A percentile compares a stretch with the other conserved stretches of the same genome.
phyloP scores from a whole-genome alignment of 306 rosid species.

The Cyamopsis tetragonoloba region DNA sequence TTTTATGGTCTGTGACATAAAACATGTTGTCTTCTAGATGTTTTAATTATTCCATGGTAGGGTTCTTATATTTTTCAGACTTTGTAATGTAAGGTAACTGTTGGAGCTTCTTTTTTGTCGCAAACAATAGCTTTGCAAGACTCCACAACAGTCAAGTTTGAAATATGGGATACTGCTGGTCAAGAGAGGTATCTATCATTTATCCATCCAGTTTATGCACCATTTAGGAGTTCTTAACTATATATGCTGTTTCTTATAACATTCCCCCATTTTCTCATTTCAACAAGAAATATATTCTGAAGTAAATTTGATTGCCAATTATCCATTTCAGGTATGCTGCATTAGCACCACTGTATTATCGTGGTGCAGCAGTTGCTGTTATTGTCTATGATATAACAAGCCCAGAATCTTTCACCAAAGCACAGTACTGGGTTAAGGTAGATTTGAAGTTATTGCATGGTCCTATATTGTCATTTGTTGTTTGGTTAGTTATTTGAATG shows the following conservation, averaged over 20 bases:
- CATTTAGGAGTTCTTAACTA: background rate
- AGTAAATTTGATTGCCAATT: slow-evolving; percentile 19
- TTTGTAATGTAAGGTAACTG: slow-evolving; percentile 78
- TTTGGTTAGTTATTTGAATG: background rate
- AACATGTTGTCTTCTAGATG: background rate
- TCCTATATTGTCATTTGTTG: slow-evolving; percentile 15
- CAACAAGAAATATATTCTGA: slow-evolving; percentile 12
- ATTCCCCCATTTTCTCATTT: background rate
- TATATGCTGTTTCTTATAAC: background rate
- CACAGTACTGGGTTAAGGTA: slow-evolving; percentile 99
- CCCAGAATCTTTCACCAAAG: slow-evolving; percentile 88
- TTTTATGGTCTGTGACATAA: background rate
- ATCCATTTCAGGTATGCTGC: slow-evolving; percentile 80
- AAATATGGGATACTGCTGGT: slow-evolving; percentile 99
- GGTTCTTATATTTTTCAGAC: slow-evolving; percentile 27
- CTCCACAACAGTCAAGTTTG: slow-evolving; percentile 97
- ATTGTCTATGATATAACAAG: slow-evolving; percentile 95
- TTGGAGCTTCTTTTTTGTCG: slow-evolving; percentile 97
- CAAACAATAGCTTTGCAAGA: slow-evolving; percentile 99
- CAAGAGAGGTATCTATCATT: slow-evolving; percentile 76
- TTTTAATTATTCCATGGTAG: slow-evolving; percentile 1
- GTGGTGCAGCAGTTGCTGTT: slow-evolving; percentile 96
- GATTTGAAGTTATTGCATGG: slow-evolving; percentile 8
- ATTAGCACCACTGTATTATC: slow-evolving; percentile 90
- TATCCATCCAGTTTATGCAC: background rate